These are phyloP conservation scores for Pleurotus pulmonarius DNA, from an alignment of 768 basidiomycete species.

Conservation along the genomic window DNA sequence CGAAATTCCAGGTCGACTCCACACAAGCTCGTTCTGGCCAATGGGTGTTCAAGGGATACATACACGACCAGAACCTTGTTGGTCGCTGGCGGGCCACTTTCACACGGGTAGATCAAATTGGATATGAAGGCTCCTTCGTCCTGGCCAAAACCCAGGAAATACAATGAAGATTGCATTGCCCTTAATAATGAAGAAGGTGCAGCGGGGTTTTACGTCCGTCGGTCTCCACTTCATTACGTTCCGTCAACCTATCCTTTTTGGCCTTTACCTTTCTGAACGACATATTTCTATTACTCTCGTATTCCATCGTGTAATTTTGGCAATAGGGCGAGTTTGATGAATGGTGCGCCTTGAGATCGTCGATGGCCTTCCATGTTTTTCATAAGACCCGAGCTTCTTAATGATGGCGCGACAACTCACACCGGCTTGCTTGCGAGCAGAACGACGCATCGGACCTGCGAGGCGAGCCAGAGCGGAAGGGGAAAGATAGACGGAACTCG, in stretches of 20 bases:
- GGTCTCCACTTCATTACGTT: not conserved
- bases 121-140: conserved; percentile 49
- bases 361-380: not conserved
- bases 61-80: conserved; percentile 45
- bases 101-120: conserved; percentile 32
- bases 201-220: not conserved
- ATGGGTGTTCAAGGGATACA: conserved; percentile 52
- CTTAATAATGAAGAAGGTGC: too few species aligned
- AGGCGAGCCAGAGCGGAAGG: not conserved
- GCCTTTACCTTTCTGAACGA: not conserved
- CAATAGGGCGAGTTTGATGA: not conserved
- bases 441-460: too few species aligned
- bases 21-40: conserved; percentile 27
- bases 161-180: not conserved
- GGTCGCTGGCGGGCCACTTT: conserved; percentile 53
- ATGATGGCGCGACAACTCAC: not conserved
- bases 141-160: conserved; percentile 25
- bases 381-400: not conserved
- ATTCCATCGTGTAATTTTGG: not conserved
- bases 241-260: not conserved
- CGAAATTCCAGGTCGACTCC: conserved; percentile 26
- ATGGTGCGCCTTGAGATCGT: not conserved
- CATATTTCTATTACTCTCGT: not conserved
- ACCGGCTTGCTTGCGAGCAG: not conserved
- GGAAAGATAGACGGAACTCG: not conserved